Evolutionary conservation across 2,329 filamentous ascomycete genomes (phyloP), one percentile per base, ranked within the genome.

Genomic region (Colletotrichum eleusines): DNA sequence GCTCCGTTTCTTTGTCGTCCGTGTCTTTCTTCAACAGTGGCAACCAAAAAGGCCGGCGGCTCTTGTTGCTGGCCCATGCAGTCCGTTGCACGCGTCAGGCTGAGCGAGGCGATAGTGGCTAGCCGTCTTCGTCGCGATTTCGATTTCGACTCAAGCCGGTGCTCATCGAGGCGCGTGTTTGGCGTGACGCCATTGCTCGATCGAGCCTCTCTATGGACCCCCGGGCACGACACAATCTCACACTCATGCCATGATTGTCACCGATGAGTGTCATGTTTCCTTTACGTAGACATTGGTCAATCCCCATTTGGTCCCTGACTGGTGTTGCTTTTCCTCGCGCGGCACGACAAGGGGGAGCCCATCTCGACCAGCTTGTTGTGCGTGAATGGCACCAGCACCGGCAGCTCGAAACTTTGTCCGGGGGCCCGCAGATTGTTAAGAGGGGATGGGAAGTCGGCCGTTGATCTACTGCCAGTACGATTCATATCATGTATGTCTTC

Each of bases 321-420:
- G 18, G 28, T 5, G n/a, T 59, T 44, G 40, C 16, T 40, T 59
- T 20, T 35, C 28, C 18, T 23, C 20, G 9, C 44, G 23, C 23
- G 2, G 5, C 26, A 18, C 23, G n/a, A 18, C 23, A 23, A 40
- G 40, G 20, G 42, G 8, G 40, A 5, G 8, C 11, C 14, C 46
- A 63, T 42, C 31, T 67, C 42, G 62, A 70, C 57, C 26, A 31
- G 55, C 35, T 62, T 23, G 40, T 40, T 48, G 67, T 62, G 63
- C 50, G 40, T 12, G 28, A 20, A 35, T 62, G 51, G 50, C 57
- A 67, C 42, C 57, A 50, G 57, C 67, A 67, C 62, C 62, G 67
- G 63, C 63, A 67, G 63, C 38, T 70, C 54, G 50, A 70, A 62
- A 70, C 63, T 66, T 67, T 61, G 57, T 28, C 55, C 16, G 60